Base-by-base conservation (phyloP, 2,329 filamentous ascomycete genomes). In the Neurospora sp. region DNA sequence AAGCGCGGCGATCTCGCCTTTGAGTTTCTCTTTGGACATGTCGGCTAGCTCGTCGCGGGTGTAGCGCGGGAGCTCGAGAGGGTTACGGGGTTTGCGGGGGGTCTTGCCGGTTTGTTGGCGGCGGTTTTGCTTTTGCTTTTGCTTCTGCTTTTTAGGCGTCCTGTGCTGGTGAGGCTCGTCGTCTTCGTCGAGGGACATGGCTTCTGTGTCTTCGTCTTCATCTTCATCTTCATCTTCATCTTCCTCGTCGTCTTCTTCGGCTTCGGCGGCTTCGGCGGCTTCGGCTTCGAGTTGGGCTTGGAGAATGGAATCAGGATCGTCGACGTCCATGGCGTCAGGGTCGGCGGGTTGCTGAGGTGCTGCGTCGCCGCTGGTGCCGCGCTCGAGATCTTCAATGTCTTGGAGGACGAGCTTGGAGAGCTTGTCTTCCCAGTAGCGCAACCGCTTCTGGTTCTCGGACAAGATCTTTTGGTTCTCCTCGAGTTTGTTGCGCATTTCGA, bases 401-500 rank as follows among this genome's bases (percentile, higher is more conserved):
- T 97, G 93, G 43, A 98, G 83, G 3, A 86, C 82, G 36, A 99
- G 87, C 82, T 97, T 98, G 68, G 86, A 85, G 8, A 97, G 84
- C 82, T 98, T 97, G 71, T 97, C 92, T 69, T 93, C 84, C 93
- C 94, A 98, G 82, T 97, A 92, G 43, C 85, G 86, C 52, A 92
- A 86, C 71, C 92, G 89, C 80, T 92, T 94, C 79, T 96, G 89
- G 80, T 96, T 97, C 77, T 98, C 95, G 0, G 83, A 81, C 15
- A 98, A 86, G 10, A 90, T 88, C 81, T 99, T 99, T 74, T 97
- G 92, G 79, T 95, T 96, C 78, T 98, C 95, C 77, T 98, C 96
- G 1, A 99, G 89, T 82, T 97, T 97, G 81, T 98, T 98, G 73
- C 92, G 91, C 93, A 98, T 97, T 80, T 99, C 96, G 72, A 99